A percentile compares a stretch with the other conserved stretches of the same genome.
Evolutionary conservation across 352 stramenopile species (phyloP).

Genomic region (Phytopythium delawarense): DNA sequence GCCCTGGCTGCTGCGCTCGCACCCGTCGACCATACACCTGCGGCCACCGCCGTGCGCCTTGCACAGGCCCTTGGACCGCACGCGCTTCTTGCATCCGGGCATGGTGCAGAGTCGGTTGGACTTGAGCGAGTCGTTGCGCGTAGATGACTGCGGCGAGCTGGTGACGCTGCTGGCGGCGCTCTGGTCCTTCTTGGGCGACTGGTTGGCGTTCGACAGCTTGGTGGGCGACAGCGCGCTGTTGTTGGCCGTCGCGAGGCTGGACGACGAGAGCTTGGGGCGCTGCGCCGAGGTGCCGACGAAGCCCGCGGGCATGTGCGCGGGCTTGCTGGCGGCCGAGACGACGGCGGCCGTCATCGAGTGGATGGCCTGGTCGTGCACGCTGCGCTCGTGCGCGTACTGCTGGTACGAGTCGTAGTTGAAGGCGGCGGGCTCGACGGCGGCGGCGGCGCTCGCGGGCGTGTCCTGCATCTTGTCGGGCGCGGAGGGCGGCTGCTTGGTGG

Average conservation of each 20-base stretch:
- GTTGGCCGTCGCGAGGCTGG: background rate
- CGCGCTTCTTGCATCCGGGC: conserved; percentile 78
- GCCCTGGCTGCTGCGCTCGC: conserved; percentile 75
- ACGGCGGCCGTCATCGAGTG: conserved; percentile 20
- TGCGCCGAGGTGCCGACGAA: conserved; percentile 2
- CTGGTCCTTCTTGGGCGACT: conserved; percentile 15
- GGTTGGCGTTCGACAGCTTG: conserved; percentile 15
- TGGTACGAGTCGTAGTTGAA: conserved; percentile 61
- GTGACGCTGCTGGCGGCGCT: conserved; percentile 11
- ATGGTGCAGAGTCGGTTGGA: conserved; percentile 80
- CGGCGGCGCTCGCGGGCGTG: conserved; percentile 3
- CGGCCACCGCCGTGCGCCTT: conserved; percentile 78
- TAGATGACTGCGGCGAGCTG: background rate
- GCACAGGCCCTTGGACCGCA: conserved; percentile 81
- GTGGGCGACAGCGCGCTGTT: conserved; percentile 15
- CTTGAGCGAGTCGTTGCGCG: conserved; percentile 64
- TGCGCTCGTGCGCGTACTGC: conserved; percentile 39
- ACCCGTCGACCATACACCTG: conserved; percentile 79
- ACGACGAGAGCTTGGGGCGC: conserved; percentile 16
- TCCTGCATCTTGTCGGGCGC: conserved; percentile 19
- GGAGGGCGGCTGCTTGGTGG: background rate
- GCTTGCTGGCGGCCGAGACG: conserved; percentile 2
- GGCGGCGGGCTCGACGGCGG: conserved; percentile 23
- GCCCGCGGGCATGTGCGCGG: conserved; percentile 6
- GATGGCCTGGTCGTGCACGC: conserved; percentile 28